Base-by-base conservation (phyloP, 345 rosid genomes). In the Rhizophora mangle region DNA sequence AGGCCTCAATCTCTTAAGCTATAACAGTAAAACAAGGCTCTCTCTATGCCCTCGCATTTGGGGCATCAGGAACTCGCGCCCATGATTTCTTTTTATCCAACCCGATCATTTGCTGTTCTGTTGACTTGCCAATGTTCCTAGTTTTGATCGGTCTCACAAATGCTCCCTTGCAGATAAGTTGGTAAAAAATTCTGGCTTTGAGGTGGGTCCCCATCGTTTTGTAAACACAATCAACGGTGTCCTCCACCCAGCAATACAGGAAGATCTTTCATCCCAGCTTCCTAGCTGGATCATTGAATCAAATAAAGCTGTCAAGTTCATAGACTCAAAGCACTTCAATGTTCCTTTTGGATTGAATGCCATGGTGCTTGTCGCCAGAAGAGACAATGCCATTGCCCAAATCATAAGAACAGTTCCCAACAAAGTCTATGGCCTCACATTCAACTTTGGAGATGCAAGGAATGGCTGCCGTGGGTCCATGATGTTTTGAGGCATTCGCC, bases 271-370 rank as follows among this genome's bases (percentile, higher is more conserved):
- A 62, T 95, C 99, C 4, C 99, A 97, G 11, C 86, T 92, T 52
- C 99, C 98, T 0, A 96, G 96, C 8, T 95, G 99, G 98, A 92
- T 95, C 56, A 87, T 95, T 11, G 98, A 89, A 76, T 94, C 98
- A 2, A 93, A 89, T 20, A 91, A 94, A 76, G 92, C 97, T 4
- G 94, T 90, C 60, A 90, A 92, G 72, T 95, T 89, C 86, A 92
- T 92, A 0, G 97, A 89, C 77, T 68, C 87, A 11, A 81, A 79
- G 80, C 78, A 90, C 85, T 95, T 92, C 81, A 84, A 86, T 18
- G 87, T 95, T 26, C 98, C 99, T 0, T 86, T 19, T 4, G 99
- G 99, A 26, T 49, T 74, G 0, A 82, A 96, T 0, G 98, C 99
- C 0, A 80, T 88, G 3, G 99, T 92, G 84, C 88, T 95, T 1